Evolutionary conservation across 2,329 filamentous ascomycete species (phyloP).

Genomic region (Aspergillus costaricaensis): DNA sequence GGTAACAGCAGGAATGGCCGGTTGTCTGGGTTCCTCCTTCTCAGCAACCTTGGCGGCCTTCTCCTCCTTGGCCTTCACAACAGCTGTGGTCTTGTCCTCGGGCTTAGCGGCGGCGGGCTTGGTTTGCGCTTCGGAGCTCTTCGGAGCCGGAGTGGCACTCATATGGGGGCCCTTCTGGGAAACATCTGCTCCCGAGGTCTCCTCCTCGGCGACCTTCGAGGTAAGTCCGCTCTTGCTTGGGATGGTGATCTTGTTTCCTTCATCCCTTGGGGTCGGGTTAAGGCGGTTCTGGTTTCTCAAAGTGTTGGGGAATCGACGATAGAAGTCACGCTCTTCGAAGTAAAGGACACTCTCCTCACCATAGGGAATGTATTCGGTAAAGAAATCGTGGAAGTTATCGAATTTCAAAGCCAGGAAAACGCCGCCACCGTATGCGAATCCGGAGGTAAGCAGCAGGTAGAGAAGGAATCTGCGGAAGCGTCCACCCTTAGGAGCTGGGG

Average conservation of each 20-base stretch:
- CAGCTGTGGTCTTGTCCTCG: conserved; percentile 31
- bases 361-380: conserved; percentile 93
- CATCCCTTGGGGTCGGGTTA: conserved; percentile 42
- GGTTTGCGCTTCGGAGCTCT: conserved; percentile 28
- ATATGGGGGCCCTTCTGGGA: conserved; percentile 53
- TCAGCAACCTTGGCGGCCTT: conserved; percentile 28
- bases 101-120: conserved; percentile 31
- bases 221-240: conserved; percentile 82
- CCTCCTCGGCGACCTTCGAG: conserved; percentile 71
- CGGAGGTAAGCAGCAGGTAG: conserved; percentile 73
- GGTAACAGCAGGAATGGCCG: conserved; percentile 54
- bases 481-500: conserved; percentile 64
- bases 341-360: conserved; percentile 94
- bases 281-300: conserved; percentile 50
- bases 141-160: conserved; percentile 40
- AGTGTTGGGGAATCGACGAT: conserved; percentile 72
- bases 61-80: conserved; percentile 36
- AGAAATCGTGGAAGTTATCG: conserved; percentile 99
- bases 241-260: conserved; percentile 75
- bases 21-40: conserved; percentile 40
- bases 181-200: conserved; percentile 61
- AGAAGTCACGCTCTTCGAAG: conserved; percentile 92
- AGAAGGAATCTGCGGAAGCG: conserved; percentile 76
- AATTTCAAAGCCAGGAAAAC: conserved; percentile 91
- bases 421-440: conserved; percentile 79